Evolutionary conservation across 768 basidiomycete genomes (phyloP).

Genomic region (Trametes cubensis): DNA sequence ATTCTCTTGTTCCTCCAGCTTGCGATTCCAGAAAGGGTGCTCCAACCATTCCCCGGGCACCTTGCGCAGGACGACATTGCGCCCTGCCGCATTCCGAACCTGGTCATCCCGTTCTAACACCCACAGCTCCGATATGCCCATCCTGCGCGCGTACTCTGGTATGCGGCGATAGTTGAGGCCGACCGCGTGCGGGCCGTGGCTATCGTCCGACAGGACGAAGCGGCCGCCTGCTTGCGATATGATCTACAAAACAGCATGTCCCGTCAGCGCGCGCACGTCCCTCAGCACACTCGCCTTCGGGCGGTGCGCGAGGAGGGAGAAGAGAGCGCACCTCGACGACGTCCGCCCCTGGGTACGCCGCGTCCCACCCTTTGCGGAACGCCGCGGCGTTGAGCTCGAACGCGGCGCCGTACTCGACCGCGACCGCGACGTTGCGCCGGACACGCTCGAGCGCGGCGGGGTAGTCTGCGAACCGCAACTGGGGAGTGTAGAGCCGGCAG

Average conservation of each 20-base stretch:
- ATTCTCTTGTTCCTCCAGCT: not conserved
- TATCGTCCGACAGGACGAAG: constrained; percentile 92
- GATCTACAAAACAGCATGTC: constrained; percentile 47
- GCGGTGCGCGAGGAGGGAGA: constrained; percentile 7
- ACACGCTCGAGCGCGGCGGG: constrained; percentile 65
- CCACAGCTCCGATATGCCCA: constrained; percentile 71
- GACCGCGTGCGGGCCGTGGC: constrained; percentile 87
- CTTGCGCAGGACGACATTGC: constrained; percentile 46
- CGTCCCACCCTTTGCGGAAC: constrained; percentile 87
- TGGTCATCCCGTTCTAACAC: constrained; percentile 46
- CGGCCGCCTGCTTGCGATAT: constrained; percentile 71
- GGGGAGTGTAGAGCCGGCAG: constrained; percentile 81
- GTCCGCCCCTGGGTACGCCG: constrained; percentile 82
- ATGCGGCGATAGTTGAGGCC: constrained; percentile 81
- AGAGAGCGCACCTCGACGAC: constrained; percentile 63
- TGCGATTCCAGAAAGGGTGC: constrained; percentile 57
- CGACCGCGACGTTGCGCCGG: constrained; percentile 73
- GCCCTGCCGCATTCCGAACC: constrained; percentile 46
- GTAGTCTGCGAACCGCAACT: constrained; percentile 55
- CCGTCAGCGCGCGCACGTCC: not conserved
- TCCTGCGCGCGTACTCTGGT: constrained; percentile 60
- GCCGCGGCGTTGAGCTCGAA: constrained; percentile 95
- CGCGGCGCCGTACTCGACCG: constrained; percentile 80
- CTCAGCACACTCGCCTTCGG: constrained; percentile 4
- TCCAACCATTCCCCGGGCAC: constrained; percentile 58